These are phyloP conservation scores for Lipomyces chichibuensis DNA, from an alignment of 805 yeast species.

Conservation along the genomic window DNA sequence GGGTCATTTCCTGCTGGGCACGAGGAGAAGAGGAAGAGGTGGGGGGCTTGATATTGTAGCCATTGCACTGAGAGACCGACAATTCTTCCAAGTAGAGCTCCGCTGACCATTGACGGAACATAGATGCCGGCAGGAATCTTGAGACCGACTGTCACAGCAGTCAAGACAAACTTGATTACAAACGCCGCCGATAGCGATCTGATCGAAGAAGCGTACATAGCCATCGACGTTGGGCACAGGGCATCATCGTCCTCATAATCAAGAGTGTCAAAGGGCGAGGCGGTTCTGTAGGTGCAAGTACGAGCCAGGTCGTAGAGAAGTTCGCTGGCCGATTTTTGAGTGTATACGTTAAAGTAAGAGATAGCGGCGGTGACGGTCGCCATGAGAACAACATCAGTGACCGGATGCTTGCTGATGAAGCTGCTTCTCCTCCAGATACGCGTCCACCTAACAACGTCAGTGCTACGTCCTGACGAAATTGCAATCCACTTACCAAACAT, in stretches of 20 bases:
- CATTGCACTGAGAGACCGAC: conserved; percentile 53
- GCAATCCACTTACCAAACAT: conserved; percentile 43
- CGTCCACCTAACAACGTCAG: conserved; percentile 46
- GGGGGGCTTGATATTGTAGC: conserved; percentile 42
- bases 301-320: conserved; percentile 55
- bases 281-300: conserved; percentile 46
- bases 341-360: conserved; percentile 55
- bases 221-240: conserved; percentile 25
- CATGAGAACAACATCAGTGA: conserved; percentile 52
- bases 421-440: conserved; percentile 45
- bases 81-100: conserved; percentile 61
- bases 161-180: conserved; percentile 50
- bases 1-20: conserved; percentile 36
- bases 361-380: conserved; percentile 52
- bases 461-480: background rate
- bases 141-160: conserved; percentile 59
- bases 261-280: background rate
- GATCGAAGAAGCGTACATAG: conserved; percentile 19
- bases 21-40: conserved; percentile 32
- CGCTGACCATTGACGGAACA: conserved; percentile 66
- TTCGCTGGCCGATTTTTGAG: conserved; percentile 55
- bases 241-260: conserved; percentile 13
- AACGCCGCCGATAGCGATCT: conserved; percentile 49
- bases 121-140: conserved; percentile 64
- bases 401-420: conserved; percentile 48